Conservation (phyloP, 140 eudicot species). For the Bidens hawaiensis region DNA sequence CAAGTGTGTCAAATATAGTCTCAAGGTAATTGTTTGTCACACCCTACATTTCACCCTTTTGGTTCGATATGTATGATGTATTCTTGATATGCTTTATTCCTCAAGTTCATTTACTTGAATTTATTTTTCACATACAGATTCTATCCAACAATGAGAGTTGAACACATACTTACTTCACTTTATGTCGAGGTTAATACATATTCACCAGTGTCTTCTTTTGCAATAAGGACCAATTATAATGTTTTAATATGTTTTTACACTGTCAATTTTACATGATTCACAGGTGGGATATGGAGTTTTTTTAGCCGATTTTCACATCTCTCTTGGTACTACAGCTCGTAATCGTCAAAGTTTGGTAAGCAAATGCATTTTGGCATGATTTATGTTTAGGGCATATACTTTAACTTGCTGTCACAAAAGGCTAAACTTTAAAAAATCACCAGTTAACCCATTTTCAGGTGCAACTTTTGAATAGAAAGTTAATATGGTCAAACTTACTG, state of each 20-base stretch:
- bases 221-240: background rate
- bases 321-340: slow-evolving; percentile 29
- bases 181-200: slow-evolving; percentile 35
- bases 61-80: background rate
- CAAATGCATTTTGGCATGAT: background rate
- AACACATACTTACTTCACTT: slow-evolving; percentile 31
- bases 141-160: slow-evolving; percentile 48
- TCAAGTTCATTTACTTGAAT: background rate
- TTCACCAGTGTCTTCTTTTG: background rate
- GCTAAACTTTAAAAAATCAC: background rate
- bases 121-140: slow-evolving; percentile 37
- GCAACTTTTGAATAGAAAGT: background rate
- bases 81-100: slow-evolving; percentile 7
- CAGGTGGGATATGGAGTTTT: slow-evolving; percentile 47
- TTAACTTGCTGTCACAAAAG: background rate
- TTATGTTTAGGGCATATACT: background rate
- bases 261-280: slow-evolving; percentile 12
- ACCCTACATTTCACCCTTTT: background rate
- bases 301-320: slow-evolving; percentile 37
- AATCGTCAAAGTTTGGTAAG: slow-evolving; percentile 37
- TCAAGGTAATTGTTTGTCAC: slow-evolving; percentile 33
- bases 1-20: slow-evolving; percentile 24
- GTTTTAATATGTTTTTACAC: slow-evolving; percentile 1
- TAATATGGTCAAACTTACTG: background rate
- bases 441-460: background rate